A percentile compares a stretch with the other conserved stretches of the same genome.
These are phyloP conservation scores for Ogataea salicorniae DNA, from an alignment of 805 yeast species.

Conservation along the genomic window DNA sequence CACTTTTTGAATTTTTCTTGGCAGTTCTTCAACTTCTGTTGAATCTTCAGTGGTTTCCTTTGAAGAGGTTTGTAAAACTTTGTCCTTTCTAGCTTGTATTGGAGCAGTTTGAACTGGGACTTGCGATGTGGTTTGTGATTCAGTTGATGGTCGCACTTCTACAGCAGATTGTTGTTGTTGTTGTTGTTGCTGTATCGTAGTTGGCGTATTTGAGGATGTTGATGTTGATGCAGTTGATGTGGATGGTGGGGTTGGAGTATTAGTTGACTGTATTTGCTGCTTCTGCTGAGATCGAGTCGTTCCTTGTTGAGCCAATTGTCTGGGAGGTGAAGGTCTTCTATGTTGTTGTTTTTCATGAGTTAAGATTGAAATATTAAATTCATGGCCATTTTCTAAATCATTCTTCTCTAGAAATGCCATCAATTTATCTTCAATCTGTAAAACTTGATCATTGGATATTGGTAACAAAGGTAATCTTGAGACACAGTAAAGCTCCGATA, in stretches of 20 bases:
- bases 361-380: conserved; percentile 31
- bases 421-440: conserved; percentile 35
- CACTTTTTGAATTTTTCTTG: too few relatives aligned
- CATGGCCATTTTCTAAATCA: conserved; percentile 44
- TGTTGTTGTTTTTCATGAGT: conserved; percentile 31
- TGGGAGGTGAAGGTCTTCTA: conserved; percentile 26
- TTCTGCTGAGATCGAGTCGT: conserved; percentile 5
- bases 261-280: background rate
- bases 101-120: too few relatives aligned
- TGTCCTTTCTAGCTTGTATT: too few relatives aligned
- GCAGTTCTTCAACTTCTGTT: too few relatives aligned
- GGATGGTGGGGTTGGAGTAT: background rate
- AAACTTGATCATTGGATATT: conserved; percentile 33
- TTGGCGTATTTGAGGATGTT: too few relatives aligned
- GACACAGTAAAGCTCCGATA: conserved; percentile 58
- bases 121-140: too few relatives aligned
- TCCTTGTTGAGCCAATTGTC: conserved; percentile 10
- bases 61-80: too few relatives aligned
- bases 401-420: conserved; percentile 45
- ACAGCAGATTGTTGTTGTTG: too few relatives aligned
- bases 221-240: background rate
- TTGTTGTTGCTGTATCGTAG: too few relatives aligned
- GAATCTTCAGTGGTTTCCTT: too few relatives aligned
- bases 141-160: too few relatives aligned
- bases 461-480: conserved; percentile 47